Evolutionary conservation across 305 asterid genomes (phyloP), one percentile per base, ranked within the genome.

Genomic region (Plantago coronopus): DNA sequence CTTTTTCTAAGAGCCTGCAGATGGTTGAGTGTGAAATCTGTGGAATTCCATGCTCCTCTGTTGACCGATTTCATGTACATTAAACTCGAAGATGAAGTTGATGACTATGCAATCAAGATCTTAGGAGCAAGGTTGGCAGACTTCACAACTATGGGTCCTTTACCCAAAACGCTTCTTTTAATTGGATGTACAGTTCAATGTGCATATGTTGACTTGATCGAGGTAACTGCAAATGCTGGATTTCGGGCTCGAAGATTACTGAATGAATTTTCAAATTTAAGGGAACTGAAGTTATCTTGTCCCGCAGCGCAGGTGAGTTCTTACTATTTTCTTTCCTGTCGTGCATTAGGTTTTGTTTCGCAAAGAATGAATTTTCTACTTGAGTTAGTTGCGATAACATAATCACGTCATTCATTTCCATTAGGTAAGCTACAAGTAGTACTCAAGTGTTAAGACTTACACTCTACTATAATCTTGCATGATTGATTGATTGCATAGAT

Each of bases 81-180:
- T 34, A 8, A 22, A 37, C 7, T 37, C 40, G 13, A 12, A 9
- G 2, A 14, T 0, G 38, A 9, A 20, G 4, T 16, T 40, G 4
- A 34, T 34, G 22, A 22, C n/a, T 59, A 43, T n/a, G 8, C 21
- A 27, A 44, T 59, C 63, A 59, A 59, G 19, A 44, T 59, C 48
- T 4, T 43, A 38, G 63, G 53, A 15, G 18, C 16, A 2, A 20
- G 3, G n/a, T 40, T 59, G 2, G 5, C 1, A 13, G 48, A 43
- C 9, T 22, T 59, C 9, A 1, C 6, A 15, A 5, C 17, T 3
- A 2, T 3, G 23, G 42, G 43, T 21, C 38, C 15, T 44, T 43
- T 42, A 15, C 54, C 53, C 3, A 22, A 59, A 23, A 19, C 16
- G 4, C 8, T 59, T 14, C 8, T 25, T 1, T 17, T 59, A 21